Conservation (phyloP, 208 protist species). For the Trichomonas tenax region DNA sequence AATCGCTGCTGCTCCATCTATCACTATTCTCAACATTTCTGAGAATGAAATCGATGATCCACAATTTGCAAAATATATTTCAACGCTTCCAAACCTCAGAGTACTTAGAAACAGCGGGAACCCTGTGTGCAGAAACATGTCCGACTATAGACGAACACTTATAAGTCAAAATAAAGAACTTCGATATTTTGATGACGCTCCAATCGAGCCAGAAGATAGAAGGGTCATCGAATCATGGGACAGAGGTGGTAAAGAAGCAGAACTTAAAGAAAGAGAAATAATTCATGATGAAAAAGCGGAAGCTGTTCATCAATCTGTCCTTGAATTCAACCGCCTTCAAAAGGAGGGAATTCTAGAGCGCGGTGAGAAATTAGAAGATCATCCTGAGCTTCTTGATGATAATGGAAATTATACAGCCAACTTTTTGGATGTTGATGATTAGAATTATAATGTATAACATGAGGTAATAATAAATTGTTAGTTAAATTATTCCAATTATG, state of each 20-base stretch:
- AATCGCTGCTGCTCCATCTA: background rate
- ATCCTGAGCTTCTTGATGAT: background rate
- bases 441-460: no score
- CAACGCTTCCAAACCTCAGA: background rate
- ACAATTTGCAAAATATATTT: background rate
- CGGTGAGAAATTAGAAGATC: background rate
- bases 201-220: background rate
- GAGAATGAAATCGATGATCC: background rate
- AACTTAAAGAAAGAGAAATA: background rate
- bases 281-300: background rate
- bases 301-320: background rate
- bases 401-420: background rate
- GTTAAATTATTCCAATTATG: no score
- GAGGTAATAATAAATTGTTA: no score
- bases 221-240: background rate
- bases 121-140: background rate
- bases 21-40: background rate
- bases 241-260: background rate
- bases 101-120: background rate
- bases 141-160: background rate
- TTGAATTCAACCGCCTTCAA: background rate
- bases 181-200: background rate
- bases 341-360: background rate
- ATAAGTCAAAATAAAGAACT: background rate
- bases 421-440: background rate